Percentiles rank a stretch among this genome's conserved stretches.
These are phyloP conservation scores for Neurospora sp. DNA, from an alignment of 495 filamentous ascomycete species.

Conservation along the genomic window DNA sequence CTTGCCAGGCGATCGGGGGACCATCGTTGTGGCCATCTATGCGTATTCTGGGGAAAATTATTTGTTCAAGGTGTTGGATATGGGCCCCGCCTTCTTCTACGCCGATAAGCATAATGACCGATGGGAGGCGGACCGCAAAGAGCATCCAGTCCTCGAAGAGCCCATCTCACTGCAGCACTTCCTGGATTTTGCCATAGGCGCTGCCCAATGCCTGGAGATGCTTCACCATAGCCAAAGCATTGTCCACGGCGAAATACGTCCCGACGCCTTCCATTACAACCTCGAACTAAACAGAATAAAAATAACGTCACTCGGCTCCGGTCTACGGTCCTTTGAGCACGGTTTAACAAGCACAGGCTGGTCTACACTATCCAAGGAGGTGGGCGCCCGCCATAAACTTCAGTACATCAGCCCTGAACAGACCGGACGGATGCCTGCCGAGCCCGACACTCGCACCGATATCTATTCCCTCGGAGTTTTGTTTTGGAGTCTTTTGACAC, in stretches of 20 bases:
- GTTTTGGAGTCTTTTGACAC: constrained; percentile 77
- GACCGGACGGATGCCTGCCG: constrained; percentile 79
- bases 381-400: constrained; percentile 75
- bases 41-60: constrained; percentile 69
- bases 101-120: constrained; percentile 39
- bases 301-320: constrained; percentile 75
- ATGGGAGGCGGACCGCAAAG: constrained; percentile 28
- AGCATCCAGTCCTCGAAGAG: constrained; percentile 37
- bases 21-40: constrained; percentile 65
- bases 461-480: constrained; percentile 81
- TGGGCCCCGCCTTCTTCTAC: constrained; percentile 65
- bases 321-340: constrained; percentile 76
- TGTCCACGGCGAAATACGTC: constrained; percentile 79
- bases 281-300: constrained; percentile 57
- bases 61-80: constrained; percentile 56
- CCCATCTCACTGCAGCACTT: constrained; percentile 63
- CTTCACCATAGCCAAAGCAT: constrained; percentile 74
- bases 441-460: constrained; percentile 82
- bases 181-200: constrained; percentile 81
- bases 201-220: constrained; percentile 74
- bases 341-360: constrained; percentile 76
- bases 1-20: constrained; percentile 50
- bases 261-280: constrained; percentile 80
- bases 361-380: constrained; percentile 65
- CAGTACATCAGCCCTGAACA: constrained; percentile 86